phyloP scores from a whole-genome alignment of 176 grass and related monocot species.

The Ensete ventricosum region DNA sequence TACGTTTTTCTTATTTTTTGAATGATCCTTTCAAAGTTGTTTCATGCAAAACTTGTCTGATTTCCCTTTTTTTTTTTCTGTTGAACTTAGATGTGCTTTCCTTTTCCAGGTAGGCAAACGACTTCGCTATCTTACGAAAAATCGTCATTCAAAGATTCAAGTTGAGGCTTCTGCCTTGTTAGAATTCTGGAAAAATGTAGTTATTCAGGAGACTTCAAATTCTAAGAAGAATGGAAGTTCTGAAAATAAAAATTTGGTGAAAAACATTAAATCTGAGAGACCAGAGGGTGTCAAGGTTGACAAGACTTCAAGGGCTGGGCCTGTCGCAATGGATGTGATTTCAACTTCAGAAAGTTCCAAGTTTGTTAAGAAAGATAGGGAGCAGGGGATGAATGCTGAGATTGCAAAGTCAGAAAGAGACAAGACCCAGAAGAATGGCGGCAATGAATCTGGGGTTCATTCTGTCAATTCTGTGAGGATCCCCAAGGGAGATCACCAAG shows the following conservation, averaged over 20 bases:
- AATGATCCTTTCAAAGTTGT: neutral
- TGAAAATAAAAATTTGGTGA: neutral
- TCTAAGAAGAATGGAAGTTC: conserved; percentile 3
- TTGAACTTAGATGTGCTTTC: neutral
- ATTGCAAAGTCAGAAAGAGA: neutral
- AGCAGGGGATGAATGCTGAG: neutral
- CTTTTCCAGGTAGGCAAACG: conserved; percentile 1
- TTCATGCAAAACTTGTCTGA: neutral
- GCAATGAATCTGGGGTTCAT: neutral
- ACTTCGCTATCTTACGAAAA: neutral
- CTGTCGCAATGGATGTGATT: neutral
- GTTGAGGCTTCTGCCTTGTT: conserved; percentile 6
- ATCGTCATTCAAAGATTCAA: conserved; percentile 11
- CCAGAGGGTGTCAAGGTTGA: neutral
- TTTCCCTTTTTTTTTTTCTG: neutral
- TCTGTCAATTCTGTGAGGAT: neutral
- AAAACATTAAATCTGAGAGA: neutral
- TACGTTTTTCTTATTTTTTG: neutral
- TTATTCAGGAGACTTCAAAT: conserved; percentile 12
- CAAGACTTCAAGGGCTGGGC: neutral
- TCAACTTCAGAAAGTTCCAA: conserved; percentile 4
- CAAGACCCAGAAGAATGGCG: neutral
- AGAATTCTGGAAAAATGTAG: conserved; percentile 5
- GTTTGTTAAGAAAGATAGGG: neutral
- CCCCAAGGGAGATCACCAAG: neutral